phyloP scores from a whole-genome alignment of 176 grass and related monocot genomes.

The Aegilops sharonensis region DNA sequence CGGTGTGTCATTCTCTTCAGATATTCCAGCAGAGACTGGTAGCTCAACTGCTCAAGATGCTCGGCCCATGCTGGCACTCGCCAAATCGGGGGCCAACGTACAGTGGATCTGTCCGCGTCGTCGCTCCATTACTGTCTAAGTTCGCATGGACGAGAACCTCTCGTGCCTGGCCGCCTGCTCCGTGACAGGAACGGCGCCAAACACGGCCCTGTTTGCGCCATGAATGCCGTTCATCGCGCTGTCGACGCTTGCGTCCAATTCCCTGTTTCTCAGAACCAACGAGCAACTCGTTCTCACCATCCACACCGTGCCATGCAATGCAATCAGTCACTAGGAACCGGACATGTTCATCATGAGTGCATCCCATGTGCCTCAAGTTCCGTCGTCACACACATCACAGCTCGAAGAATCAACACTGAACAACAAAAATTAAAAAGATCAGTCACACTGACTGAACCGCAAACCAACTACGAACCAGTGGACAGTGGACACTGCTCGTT shows the following conservation, averaged over 20 bases:
- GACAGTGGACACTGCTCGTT: too few relatives aligned
- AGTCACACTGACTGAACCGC: too few relatives aligned
- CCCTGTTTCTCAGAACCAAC: background rate
- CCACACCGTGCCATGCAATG: background rate
- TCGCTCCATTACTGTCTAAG: background rate
- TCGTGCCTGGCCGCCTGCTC: background rate
- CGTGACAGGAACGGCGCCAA: background rate
- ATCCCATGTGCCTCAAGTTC: background rate
- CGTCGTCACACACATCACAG: background rate
- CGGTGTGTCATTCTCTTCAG: background rate
- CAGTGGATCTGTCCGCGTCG: background rate
- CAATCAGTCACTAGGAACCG: background rate
- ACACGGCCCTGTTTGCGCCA: background rate
- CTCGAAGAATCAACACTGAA: background rate
- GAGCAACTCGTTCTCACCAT: background rate
- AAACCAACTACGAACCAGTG: too few relatives aligned
- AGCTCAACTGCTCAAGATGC: constrained; percentile 1
- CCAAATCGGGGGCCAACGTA: background rate
- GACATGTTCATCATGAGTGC: background rate
- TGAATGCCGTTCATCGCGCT: background rate
- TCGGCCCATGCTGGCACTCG: background rate
- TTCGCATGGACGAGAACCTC: background rate
- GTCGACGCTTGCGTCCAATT: background rate
- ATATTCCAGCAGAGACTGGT: background rate
- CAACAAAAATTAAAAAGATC: background rate